Conservation (phyloP, 177 flowering plant species). For the Telopea speciosissima region DNA sequence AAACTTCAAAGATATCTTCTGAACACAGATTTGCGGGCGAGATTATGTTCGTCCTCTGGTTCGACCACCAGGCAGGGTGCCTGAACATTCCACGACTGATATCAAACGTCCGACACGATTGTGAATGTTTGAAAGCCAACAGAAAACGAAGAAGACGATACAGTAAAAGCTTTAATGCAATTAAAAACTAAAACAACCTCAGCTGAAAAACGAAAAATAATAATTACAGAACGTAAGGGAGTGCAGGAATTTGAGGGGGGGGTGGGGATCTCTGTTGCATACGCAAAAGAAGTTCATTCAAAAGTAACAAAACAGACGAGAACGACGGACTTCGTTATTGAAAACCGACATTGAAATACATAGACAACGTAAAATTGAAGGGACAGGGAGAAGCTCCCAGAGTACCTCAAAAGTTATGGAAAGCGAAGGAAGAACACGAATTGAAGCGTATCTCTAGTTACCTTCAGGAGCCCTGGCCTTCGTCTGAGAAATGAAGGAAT, state of each 20-base stretch:
- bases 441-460: neutral
- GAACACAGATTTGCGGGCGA: neutral
- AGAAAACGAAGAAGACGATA: neutral
- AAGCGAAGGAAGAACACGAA: too few relatives aligned
- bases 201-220: too few relatives aligned
- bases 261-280: too few relatives aligned
- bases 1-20: neutral
- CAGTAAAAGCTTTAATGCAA: too few relatives aligned
- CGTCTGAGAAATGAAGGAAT: neutral
- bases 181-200: too few relatives aligned
- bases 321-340: neutral
- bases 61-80: neutral
- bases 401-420: neutral
- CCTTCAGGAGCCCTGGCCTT: neutral
- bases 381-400: neutral
- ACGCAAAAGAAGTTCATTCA: neutral
- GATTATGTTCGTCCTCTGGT: neutral
- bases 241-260: too few relatives aligned
- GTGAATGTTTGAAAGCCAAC: neutral
- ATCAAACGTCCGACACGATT: neutral
- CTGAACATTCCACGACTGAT: neutral
- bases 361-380: too few relatives aligned
- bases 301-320: neutral
- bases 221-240: too few relatives aligned
- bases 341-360: neutral